Conservation (phyloP, 371 early-diverging fungal species). For the Rhizopus microsporus region DNA sequence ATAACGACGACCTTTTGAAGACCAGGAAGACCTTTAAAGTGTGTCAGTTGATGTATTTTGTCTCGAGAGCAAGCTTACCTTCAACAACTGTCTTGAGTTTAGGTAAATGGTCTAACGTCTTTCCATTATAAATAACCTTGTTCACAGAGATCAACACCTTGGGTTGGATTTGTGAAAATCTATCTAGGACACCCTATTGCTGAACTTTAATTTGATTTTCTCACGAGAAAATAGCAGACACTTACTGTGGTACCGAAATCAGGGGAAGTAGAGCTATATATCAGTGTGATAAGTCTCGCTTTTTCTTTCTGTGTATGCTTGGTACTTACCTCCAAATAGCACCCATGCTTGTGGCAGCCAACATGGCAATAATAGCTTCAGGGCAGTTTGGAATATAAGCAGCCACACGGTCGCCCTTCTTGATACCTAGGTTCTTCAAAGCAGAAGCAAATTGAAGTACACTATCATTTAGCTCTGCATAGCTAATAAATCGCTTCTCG, state of each 20-base stretch:
- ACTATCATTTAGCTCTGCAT: constrained; percentile 70
- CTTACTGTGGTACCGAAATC: constrained; percentile 89
- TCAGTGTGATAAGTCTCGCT: neutral
- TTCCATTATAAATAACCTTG: constrained; percentile 89
- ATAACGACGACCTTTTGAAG: constrained; percentile 77
- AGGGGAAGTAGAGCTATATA: constrained; percentile 78
- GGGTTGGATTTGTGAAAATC: constrained; percentile 94
- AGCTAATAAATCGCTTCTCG: constrained; percentile 56
- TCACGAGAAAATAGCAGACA: neutral
- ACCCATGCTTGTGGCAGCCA: constrained; percentile 94
- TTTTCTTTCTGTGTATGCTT: constrained; percentile 5
- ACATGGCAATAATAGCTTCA: constrained; percentile 86
- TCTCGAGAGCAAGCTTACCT: constrained; percentile 29
- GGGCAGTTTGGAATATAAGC: constrained; percentile 92
- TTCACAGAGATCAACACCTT: constrained; percentile 92
- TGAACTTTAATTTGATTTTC: constrained; percentile 9
- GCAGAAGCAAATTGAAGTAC: constrained; percentile 79
- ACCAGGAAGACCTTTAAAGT: constrained; percentile 41
- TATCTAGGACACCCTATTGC: constrained; percentile 84
- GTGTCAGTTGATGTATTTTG: neutral
- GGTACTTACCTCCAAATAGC: constrained; percentile 86
- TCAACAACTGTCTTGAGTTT: constrained; percentile 76
- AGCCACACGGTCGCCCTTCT: constrained; percentile 88
- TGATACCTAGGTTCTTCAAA: constrained; percentile 70
- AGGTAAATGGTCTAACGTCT: constrained; percentile 75